Evolutionary conservation across 2,329 filamentous ascomycete genomes (phyloP).

Genomic region (Claviceps arundinis): DNA sequence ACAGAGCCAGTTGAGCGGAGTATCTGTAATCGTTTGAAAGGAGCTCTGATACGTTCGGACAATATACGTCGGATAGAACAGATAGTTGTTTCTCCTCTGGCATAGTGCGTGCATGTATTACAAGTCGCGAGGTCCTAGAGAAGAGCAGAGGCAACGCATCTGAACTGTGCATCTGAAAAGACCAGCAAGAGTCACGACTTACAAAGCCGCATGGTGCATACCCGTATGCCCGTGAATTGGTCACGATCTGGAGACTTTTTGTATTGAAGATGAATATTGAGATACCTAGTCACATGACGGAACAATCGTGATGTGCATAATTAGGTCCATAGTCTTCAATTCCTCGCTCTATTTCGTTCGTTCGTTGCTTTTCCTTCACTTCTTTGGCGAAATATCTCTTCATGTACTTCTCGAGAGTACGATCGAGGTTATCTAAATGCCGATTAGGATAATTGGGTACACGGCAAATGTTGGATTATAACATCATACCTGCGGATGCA

Average conservation of each 20-base stretch:
- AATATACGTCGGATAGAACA: neutral
- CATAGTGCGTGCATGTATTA: neutral
- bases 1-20: neutral
- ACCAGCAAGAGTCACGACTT: too few relatives aligned
- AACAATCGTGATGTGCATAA: conserved; percentile 47
- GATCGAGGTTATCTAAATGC: conserved; percentile 54
- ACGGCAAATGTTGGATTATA: too few relatives aligned
- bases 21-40: neutral
- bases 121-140: too few relatives aligned
- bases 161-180: too few relatives aligned
- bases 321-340: conserved; percentile 57
- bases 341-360: conserved; percentile 65
- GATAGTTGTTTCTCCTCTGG: neutral
- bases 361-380: conserved; percentile 50
- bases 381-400: conserved; percentile 64
- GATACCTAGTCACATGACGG: conserved; percentile 37
- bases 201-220: neutral
- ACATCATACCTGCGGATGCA: conserved; percentile 47
- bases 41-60: neutral
- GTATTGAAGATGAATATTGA: neutral
- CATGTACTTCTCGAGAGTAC: conserved; percentile 53
- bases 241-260: neutral
- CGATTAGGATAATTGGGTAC: neutral
- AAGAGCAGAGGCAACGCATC: too few relatives aligned
- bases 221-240: neutral